Percentiles rank a stretch among this genome's conserved stretches.
phyloP scores from a whole-genome alignment of 768 basidiomycete species.

The Suillus subluteus region DNA sequence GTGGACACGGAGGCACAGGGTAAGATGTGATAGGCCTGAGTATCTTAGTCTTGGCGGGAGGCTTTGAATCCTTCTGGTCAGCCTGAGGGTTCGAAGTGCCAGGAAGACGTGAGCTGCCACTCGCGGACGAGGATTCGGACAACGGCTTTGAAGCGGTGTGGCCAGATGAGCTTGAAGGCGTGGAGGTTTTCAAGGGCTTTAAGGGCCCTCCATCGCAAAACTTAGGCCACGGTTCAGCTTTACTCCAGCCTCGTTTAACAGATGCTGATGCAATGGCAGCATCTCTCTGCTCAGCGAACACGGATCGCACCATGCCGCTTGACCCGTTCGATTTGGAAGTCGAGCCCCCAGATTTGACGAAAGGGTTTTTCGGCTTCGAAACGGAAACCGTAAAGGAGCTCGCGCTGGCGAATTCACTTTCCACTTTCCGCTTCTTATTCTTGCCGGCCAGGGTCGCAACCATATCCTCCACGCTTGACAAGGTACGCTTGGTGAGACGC shows the following conservation, averaged over 20 bases:
- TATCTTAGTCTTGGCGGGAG: slow-evolving; percentile 19
- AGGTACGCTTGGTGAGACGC: slow-evolving; percentile 31
- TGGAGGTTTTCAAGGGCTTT: neutral
- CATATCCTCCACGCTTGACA: slow-evolving; percentile 24
- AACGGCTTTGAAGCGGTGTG: neutral
- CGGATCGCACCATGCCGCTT: slow-evolving; percentile 6
- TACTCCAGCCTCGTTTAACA: neutral
- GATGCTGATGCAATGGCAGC: neutral
- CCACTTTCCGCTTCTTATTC: slow-evolving; percentile 24
- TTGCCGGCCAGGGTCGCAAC: slow-evolving; percentile 20
- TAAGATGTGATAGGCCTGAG: slow-evolving; percentile 35
- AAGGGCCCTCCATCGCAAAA: neutral
- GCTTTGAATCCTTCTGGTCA: neutral
- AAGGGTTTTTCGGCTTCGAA: slow-evolving; percentile 27
- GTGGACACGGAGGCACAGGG: slow-evolving; percentile 29
- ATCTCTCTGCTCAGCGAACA: slow-evolving; percentile 20
- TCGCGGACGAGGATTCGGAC: neutral
- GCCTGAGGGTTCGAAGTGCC: neutral
- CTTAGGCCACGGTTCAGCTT: neutral
- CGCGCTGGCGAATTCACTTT: slow-evolving; percentile 25
- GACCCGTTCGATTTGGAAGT: neutral
- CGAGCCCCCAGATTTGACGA: slow-evolving; percentile 11
- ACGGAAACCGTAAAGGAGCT: slow-evolving; percentile 2
- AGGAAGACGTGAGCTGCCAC: neutral
- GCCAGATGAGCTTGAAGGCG: neutral